Evolutionary conservation across 441 rosid genomes (phyloP).

Genomic region (Gossypium gossypioides): DNA sequence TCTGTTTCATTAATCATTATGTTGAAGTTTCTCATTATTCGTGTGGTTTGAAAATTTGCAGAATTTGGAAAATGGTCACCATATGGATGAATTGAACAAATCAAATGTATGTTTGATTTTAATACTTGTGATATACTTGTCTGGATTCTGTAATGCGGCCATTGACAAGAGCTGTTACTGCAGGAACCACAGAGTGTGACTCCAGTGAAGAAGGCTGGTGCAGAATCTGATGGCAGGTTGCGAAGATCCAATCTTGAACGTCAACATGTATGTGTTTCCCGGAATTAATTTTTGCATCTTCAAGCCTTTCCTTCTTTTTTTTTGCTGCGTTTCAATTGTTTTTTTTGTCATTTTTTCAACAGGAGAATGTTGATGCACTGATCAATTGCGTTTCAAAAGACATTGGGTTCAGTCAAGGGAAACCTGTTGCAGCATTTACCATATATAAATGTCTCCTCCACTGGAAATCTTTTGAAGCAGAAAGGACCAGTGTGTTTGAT

Average conservation of each 20-base stretch:
- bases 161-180: conserved; percentile 16
- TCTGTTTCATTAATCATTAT: neutral
- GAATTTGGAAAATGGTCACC: conserved; percentile 79
- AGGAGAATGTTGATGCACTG: conserved; percentile 85
- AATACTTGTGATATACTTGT: conserved; percentile 12
- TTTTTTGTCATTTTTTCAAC: conserved; percentile 26
- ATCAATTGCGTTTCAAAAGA: conserved; percentile 59
- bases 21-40: neutral
- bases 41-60: conserved; percentile 28
- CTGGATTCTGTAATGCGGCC: conserved; percentile 1
- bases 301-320: neutral
- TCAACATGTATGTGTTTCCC: conserved; percentile 59
- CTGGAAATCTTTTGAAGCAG: conserved; percentile 97
- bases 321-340: conserved; percentile 3
- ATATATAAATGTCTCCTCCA: conserved; percentile 89
- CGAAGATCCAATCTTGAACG: conserved; percentile 68
- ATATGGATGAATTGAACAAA: conserved; percentile 39
- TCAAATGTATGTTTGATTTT: conserved; percentile 39
- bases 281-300: conserved; percentile 16
- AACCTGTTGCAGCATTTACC: conserved; percentile 88
- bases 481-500: conserved; percentile 92
- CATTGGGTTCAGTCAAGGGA: conserved; percentile 75
- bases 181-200: conserved; percentile 64
- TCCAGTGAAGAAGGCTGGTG: conserved; percentile 42
- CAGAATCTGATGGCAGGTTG: conserved; percentile 63